A percentile compares a stretch with the other conserved stretches of the same genome.
These are phyloP conservation scores for Puccinia horiana DNA, from an alignment of 1,284 basidiomycete species.

Conservation along the genomic window DNA sequence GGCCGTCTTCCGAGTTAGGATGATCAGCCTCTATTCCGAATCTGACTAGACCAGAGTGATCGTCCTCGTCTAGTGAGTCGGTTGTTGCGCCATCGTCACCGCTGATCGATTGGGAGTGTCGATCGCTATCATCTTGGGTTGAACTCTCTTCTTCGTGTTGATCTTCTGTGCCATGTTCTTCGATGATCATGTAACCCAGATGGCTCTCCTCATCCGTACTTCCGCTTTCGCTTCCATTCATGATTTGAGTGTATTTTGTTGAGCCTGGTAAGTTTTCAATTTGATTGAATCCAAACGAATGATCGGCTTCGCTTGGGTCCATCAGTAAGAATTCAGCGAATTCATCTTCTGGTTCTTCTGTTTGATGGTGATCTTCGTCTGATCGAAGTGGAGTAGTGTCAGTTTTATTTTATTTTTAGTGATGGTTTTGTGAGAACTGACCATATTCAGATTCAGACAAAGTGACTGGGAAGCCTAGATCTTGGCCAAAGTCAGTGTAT, in stretches of 20 bases:
- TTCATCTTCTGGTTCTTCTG: constrained; percentile 30
- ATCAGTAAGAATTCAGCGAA: constrained; percentile 46
- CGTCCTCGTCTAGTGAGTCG: constrained; percentile 55
- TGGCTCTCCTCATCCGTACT: not conserved
- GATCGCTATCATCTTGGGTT: not conserved
- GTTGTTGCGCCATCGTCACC: constrained; percentile 54
- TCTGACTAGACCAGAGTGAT: constrained; percentile 53
- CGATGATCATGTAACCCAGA: constrained; percentile 27
- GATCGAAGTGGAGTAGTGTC: not conserved
- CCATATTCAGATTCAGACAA: constrained; percentile 48
- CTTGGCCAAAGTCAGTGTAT: constrained; percentile 47
- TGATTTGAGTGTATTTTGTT: not conserved
- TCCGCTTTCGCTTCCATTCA: not conserved
- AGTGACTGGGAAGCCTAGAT: constrained; percentile 41
- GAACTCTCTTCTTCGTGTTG: not conserved
- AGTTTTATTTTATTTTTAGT: not conserved
- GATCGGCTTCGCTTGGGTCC: constrained; percentile 24
- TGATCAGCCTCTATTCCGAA: constrained; percentile 53
- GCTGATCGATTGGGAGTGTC: not conserved
- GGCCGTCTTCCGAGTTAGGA: not conserved
- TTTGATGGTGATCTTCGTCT: constrained; percentile 32
- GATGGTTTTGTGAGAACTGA: not conserved
- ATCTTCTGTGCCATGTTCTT: constrained; percentile 17
- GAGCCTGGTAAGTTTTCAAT: not conserved
- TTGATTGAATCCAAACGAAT: constrained; percentile 5